phyloP scores from a whole-genome alignment of 495 filamentous ascomycete genomes.

The Xylaria grammica region DNA sequence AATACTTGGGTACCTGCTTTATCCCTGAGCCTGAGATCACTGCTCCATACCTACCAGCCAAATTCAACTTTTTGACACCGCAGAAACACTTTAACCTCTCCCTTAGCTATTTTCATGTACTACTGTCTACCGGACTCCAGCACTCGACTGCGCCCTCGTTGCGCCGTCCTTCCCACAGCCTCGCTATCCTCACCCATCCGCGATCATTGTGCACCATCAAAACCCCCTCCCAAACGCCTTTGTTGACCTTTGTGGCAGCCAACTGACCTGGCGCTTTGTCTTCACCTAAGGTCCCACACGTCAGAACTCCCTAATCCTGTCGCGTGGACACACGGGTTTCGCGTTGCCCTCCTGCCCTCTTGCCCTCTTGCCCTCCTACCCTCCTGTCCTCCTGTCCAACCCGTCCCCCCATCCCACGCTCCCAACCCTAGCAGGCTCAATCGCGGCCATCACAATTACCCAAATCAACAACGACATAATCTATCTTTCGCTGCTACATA shows the following conservation, averaged over 20 bases:
- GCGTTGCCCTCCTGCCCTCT: constrained; percentile 34
- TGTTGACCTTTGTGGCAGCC: constrained; percentile 18
- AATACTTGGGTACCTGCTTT: constrained; percentile 8
- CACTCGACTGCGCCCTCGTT: constrained; percentile 25
- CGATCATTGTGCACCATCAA: constrained; percentile 23
- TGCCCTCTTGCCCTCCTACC: constrained; percentile 8
- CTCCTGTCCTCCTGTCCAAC: constrained; percentile 14
- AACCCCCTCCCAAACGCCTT: constrained; percentile 8
- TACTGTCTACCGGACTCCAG: constrained; percentile 21
- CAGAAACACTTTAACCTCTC: constrained; percentile 36
- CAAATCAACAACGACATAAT: constrained; percentile 5
- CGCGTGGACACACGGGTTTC: constrained; percentile 46
- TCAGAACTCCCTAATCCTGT: constrained; percentile 41
- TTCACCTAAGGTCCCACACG: constrained; percentile 38
- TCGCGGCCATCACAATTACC: neutral
- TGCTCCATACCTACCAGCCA: constrained; percentile 22
- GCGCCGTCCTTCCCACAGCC: constrained; percentile 20
- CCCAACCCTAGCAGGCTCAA: constrained; percentile 8
- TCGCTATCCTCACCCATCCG: constrained; percentile 7
- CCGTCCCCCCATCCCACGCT: constrained; percentile 7
- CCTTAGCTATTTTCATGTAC: constrained; percentile 32
- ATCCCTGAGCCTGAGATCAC: constrained; percentile 24
- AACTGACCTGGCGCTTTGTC: constrained; percentile 26
- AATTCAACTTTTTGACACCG: constrained; percentile 35
- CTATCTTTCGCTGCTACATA: constrained; percentile 29